phyloP scores from a whole-genome alignment of 495 filamentous ascomycete genomes.

The Cairneyella variabilis region DNA sequence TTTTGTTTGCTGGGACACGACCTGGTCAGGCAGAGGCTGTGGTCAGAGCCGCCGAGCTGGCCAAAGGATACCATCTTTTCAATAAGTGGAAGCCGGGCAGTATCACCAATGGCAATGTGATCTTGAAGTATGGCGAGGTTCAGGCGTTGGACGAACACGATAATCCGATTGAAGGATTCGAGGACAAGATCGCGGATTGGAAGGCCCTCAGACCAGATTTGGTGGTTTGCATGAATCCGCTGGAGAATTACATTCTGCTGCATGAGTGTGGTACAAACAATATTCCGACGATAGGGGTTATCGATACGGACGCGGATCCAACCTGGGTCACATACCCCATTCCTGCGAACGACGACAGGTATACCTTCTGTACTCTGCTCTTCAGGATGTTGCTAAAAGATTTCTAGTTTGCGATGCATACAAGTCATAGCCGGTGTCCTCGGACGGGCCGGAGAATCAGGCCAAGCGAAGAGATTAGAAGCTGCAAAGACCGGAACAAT shows the following conservation, averaged over 20 bases:
- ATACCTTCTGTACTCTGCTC: constrained; percentile 21
- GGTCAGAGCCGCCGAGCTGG: constrained; percentile 73
- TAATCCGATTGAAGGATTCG: constrained; percentile 57
- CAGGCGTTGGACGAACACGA: constrained; percentile 73
- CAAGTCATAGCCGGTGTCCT: constrained; percentile 81
- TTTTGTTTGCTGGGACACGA: constrained; percentile 88
- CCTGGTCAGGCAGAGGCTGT: constrained; percentile 72
- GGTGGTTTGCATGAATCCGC: constrained; percentile 85
- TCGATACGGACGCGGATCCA: constrained; percentile 91
- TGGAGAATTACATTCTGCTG: constrained; percentile 86
- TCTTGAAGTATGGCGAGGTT: constrained; percentile 61
- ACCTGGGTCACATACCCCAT: constrained; percentile 96
- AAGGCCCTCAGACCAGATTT: constrained; percentile 78
- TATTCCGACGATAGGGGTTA: constrained; percentile 90
- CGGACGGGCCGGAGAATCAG: constrained; percentile 77
- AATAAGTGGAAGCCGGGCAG: constrained; percentile 89
- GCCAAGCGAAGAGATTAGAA: constrained; percentile 59
- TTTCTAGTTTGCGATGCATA: constrained; percentile 66
- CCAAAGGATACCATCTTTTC: constrained; percentile 82
- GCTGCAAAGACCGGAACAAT: constrained; percentile 51
- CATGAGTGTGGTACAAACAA: constrained; percentile 86
- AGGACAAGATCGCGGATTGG: constrained; percentile 56
- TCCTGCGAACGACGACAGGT: constrained; percentile 93
- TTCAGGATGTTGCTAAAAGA: background rate
- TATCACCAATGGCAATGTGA: constrained; percentile 90